A percentile compares a stretch with the other conserved stretches of the same genome.
Conservation (phyloP, 2,329 filamentous ascomycete species). For the Aureobasidium sp. region DNA sequence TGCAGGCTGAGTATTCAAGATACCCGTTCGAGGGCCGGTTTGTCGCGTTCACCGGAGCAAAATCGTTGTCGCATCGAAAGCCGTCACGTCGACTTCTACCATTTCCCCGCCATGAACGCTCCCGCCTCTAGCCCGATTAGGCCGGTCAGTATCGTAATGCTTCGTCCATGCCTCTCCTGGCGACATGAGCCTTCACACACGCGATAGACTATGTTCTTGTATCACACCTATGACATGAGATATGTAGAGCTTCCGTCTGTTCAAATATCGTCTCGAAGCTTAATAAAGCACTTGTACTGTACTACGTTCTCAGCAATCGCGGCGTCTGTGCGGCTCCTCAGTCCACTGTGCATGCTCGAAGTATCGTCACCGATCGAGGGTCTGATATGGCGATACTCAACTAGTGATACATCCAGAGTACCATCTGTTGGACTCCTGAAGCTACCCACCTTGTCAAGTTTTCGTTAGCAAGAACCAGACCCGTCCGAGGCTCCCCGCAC, state of each 20-base stretch:
- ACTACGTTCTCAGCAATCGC: background rate
- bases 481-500: background rate
- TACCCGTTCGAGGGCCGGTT: background rate
- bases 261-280: too few relatives aligned
- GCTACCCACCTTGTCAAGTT: background rate
- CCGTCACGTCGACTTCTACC: background rate
- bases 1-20: background rate
- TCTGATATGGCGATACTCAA: too few relatives aligned
- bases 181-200: background rate
- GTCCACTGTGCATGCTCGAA: background rate
- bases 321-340: too few relatives aligned
- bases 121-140: conserved; percentile 1
- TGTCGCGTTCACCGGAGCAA: background rate
- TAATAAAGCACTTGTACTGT: background rate
- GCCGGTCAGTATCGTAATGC: background rate
- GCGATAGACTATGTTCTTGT: background rate
- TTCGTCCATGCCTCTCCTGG: background rate
- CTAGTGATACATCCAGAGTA: background rate
- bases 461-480: background rate
- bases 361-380: background rate
- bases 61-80: background rate
- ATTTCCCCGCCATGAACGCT: background rate
- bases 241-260: background rate
- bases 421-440: background rate
- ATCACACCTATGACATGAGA: background rate